These are phyloP conservation scores for sorghum (Sorghum bicolor) DNA, from an alignment of 176 grass and related monocot genomes.

Conservation along the genomic window DNA sequence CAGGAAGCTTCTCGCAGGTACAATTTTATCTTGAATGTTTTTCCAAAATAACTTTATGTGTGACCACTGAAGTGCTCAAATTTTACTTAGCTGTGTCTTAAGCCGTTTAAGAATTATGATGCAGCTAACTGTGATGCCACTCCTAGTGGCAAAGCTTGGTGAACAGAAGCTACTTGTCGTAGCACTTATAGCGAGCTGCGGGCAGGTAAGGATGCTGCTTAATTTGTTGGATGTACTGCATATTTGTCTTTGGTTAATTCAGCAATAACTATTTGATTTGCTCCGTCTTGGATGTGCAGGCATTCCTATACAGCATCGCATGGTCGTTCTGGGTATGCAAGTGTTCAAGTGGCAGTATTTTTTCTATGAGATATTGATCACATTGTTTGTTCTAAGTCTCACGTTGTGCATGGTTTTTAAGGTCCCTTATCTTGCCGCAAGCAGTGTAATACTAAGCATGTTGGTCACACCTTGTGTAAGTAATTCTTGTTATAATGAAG, in stretches of 20 bases:
- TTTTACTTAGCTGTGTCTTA: slow-evolving; percentile 10
- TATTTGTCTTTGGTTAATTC: slow-evolving; percentile 1
- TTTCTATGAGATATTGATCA: not conserved
- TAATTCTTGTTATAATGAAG: not conserved
- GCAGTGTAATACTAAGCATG: slow-evolving; percentile 58
- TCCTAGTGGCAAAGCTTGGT: slow-evolving; percentile 60
- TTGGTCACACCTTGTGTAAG: slow-evolving; percentile 81
- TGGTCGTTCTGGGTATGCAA: slow-evolving; percentile 88
- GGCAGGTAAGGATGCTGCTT: slow-evolving; percentile 46
- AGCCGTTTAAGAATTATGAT: slow-evolving; percentile 15
- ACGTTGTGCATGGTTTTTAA: slow-evolving; percentile 21
- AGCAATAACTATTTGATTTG: not conserved
- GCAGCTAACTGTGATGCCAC: slow-evolving; percentile 79
- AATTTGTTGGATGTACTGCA: slow-evolving; percentile 13
- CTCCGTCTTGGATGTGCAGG: slow-evolving; percentile 43
- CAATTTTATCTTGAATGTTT: not conserved
- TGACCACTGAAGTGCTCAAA: not conserved
- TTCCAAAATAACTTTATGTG: not conserved
- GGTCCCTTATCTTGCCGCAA: slow-evolving; percentile 83
- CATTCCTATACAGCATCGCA: slow-evolving; percentile 75
- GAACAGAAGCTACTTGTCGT: slow-evolving; percentile 79
- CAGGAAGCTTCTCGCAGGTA: slow-evolving; percentile 83
- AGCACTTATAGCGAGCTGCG: slow-evolving; percentile 58
- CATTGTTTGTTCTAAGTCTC: slow-evolving; percentile 4
- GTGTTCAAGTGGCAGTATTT: not conserved